phyloP scores from a whole-genome alignment of 495 filamentous ascomycete genomes.

The Pseudevernia furfuracea region DNA sequence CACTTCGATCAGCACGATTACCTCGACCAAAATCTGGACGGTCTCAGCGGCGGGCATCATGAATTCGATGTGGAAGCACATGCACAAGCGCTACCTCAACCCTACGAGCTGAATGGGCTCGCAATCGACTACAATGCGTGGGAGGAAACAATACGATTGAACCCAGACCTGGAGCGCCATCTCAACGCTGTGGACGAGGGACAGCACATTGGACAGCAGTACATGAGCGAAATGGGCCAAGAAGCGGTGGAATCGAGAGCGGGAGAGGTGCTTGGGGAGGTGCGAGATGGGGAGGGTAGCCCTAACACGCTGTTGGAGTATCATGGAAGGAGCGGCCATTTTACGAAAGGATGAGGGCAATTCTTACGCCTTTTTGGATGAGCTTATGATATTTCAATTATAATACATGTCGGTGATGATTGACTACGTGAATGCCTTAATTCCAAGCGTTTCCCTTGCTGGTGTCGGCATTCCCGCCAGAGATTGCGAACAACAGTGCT shows the following conservation, averaged over 20 bases:
- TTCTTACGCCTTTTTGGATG: not conserved
- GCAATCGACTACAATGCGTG: conserved; percentile 1
- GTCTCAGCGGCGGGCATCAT: not conserved
- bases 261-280: conserved; percentile 5
- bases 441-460: not conserved
- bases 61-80: not conserved
- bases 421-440: not conserved
- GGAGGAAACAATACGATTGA: conserved; percentile 7
- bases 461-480: not conserved
- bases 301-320: not conserved
- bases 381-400: not conserved
- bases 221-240: not conserved
- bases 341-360: not conserved
- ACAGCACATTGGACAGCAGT: not conserved
- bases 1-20: conserved; percentile 8
- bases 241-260: not conserved
- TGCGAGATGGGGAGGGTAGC: not conserved
- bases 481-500: not conserved
- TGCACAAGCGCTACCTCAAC: not conserved
- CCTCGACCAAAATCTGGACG: not conserved
- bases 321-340: not conserved
- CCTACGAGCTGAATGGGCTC: conserved; percentile 5
- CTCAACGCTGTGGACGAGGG: not conserved
- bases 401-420: not conserved
- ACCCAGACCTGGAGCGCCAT: conserved; percentile 3